Conservation (phyloP, 306 rosid species). For the Luffa acutangula region DNA sequence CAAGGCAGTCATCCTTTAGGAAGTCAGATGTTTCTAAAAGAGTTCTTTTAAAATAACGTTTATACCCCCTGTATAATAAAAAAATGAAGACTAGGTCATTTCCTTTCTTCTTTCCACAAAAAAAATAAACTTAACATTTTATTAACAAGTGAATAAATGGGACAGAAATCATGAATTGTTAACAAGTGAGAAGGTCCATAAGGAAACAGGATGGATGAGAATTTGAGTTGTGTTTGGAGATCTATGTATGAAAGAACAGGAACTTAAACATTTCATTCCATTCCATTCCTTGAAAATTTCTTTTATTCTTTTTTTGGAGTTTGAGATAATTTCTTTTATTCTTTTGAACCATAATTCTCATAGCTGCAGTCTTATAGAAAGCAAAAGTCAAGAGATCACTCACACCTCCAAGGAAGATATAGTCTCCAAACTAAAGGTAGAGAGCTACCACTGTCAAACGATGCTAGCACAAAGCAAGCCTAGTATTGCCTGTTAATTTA, state of each 20-base stretch:
- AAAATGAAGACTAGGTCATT: background rate
- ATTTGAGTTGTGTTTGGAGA: background rate
- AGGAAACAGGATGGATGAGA: background rate
- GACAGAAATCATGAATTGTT: background rate
- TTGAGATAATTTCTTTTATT: background rate
- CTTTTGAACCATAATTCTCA: background rate
- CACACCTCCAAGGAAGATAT: too few relatives aligned
- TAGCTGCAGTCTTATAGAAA: background rate
- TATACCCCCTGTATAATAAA: constrained; percentile 59
- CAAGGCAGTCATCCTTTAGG: constrained; percentile 77
- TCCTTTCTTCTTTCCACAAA: background rate
- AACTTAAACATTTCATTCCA: background rate
- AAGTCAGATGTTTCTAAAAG: constrained; percentile 56
- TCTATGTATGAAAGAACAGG: background rate
- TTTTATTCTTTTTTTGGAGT: background rate
- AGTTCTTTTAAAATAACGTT: constrained; percentile 62
- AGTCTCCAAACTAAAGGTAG: background rate
- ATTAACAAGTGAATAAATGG: background rate
- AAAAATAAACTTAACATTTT: background rate
- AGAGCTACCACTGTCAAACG: background rate
- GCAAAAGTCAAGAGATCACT: background rate
- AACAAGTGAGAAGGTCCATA: background rate
- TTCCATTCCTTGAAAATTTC: background rate
- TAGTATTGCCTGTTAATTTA: background rate
- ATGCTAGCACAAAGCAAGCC: background rate